Evolutionary conservation across 345 rosid species (phyloP).

Genomic region (Aquilaria yunnanensis): DNA sequence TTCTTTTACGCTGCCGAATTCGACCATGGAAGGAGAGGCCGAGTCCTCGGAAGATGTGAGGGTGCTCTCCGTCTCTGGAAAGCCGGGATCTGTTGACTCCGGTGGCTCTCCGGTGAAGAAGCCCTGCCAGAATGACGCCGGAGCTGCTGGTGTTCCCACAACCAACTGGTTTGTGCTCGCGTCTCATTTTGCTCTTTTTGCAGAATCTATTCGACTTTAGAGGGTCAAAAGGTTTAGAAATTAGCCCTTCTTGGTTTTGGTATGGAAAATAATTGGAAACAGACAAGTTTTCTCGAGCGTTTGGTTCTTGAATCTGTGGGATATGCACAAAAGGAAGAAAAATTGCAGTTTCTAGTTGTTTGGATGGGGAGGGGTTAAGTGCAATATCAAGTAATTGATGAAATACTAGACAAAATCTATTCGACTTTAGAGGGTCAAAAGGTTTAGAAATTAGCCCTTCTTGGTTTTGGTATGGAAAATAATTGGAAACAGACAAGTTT

Average conservation of each 20-base stretch:
- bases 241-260: not conserved
- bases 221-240: not conserved
- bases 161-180: not conserved
- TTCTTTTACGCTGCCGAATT: not conserved
- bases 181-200: not conserved
- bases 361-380: too few relatives aligned
- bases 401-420: too few relatives aligned
- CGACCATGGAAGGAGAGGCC: conserved; percentile 18
- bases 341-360: too few relatives aligned
- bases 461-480: not conserved
- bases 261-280: not conserved
- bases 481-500: not conserved
- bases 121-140: conserved; percentile 18
- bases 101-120: conserved; percentile 20
- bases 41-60: conserved; percentile 20
- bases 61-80: conserved; percentile 10
- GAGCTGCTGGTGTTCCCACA: not conserved
- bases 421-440: not conserved
- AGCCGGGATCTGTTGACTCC: conserved; percentile 31
- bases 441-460: not conserved
- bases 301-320: too few relatives aligned
- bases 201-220: too few relatives aligned
- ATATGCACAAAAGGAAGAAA: too few relatives aligned
- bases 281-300: not conserved
- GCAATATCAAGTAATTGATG: too few relatives aligned